Conservation (phyloP, 371 early-diverging fungal species). For the Dichotomocladium elegans region DNA sequence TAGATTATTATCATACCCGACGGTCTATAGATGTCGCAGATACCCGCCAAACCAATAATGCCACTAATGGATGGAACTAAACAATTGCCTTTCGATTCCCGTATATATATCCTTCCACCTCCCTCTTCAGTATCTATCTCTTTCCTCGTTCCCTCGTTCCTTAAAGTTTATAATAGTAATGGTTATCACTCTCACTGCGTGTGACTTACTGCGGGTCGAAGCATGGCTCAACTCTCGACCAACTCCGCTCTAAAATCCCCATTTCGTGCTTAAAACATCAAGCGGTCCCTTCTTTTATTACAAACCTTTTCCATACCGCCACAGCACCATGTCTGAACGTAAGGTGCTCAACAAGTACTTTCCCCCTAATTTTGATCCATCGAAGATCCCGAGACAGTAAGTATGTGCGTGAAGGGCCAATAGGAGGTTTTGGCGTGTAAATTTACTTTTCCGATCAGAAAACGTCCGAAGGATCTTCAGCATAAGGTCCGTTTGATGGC, state of each 20-base stretch:
- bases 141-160: background rate
- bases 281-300: background rate
- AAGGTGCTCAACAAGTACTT: conserved; percentile 92
- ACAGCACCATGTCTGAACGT: conserved; percentile 69
- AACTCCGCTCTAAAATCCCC: no score
- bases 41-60: conserved; percentile 1
- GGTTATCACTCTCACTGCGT: background rate
- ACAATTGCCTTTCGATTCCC: background rate
- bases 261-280: no score
- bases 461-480: conserved; percentile 76
- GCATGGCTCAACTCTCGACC: no score
- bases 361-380: conserved; percentile 94
- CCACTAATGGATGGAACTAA: background rate
- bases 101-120: background rate
- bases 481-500: conserved; percentile 96
- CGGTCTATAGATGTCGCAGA: conserved; percentile 3
- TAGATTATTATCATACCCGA: conserved; percentile 1
- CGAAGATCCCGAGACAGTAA: conserved; percentile 47
- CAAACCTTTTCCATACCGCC: background rate
- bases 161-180: background rate
- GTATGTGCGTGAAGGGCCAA: conserved; percentile 1
- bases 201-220: background rate
- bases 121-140: background rate
- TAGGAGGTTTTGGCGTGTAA: background rate
- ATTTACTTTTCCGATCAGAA: conserved; percentile 58